Conservation (phyloP, 2,329 filamentous ascomycete genomes). For the Alternaria viburni region DNA sequence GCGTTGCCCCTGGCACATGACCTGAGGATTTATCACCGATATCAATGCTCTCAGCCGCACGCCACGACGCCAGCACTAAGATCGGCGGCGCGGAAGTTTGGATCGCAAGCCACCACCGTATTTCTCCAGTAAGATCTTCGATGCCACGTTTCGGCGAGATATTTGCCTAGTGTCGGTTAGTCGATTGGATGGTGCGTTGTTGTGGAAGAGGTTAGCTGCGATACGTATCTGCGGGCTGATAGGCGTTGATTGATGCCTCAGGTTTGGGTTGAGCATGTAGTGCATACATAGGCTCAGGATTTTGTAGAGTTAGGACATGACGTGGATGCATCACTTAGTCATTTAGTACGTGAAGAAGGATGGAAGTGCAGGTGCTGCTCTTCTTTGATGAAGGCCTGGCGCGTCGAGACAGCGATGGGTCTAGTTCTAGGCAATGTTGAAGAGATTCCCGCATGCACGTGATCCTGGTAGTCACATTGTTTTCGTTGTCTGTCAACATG, state of each 20-base stretch:
- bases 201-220: background rate
- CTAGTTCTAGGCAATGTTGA: background rate
- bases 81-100: background rate
- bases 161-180: background rate
- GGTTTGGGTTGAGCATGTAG: background rate
- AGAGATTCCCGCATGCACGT: background rate
- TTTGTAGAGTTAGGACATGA: background rate
- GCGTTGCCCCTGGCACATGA: background rate
- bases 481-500: background rate
- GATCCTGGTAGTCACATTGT: background rate
- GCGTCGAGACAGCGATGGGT: background rate
- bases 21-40: background rate
- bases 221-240: background rate
- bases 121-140: background rate
- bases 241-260: background rate
- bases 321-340: background rate
- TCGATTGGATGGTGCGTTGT: background rate
- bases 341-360: background rate
- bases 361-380: background rate
- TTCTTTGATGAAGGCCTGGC: background rate
- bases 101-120: background rate
- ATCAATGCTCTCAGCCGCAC: background rate
- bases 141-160: background rate
- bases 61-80: background rate
- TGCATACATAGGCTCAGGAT: background rate